Conservation (phyloP, 768 basidiomycete genomes). For the Tylopilus vinaceipallidus region DNA sequence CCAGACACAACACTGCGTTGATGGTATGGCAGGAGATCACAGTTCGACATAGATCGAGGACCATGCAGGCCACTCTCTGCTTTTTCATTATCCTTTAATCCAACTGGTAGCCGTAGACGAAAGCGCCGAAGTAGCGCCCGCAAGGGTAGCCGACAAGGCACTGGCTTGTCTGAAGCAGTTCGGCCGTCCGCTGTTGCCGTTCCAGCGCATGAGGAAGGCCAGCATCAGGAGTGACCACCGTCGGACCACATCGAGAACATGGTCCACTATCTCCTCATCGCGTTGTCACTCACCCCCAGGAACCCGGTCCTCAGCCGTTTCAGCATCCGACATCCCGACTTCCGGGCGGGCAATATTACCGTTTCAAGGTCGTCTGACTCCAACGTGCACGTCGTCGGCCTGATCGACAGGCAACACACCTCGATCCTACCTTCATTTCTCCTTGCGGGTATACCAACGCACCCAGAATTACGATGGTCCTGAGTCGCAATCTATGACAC, state of each 20-base stretch:
- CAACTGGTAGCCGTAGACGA: neutral
- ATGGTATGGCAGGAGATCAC: neutral
- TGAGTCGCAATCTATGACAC: neutral
- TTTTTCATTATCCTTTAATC: constrained; percentile 3
- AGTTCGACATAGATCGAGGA: neutral
- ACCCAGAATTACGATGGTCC: neutral
- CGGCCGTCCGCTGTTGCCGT: constrained; percentile 1
- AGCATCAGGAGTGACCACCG: neutral
- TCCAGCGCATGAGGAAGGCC: constrained; percentile 1
- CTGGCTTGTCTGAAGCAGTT: neutral
- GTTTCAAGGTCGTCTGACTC: constrained; percentile 47
- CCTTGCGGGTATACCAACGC: constrained; percentile 31
- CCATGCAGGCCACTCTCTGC: neutral
- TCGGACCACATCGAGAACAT: constrained; percentile 6
- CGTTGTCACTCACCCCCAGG: constrained; percentile 29
- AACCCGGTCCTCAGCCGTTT: constrained; percentile 40
- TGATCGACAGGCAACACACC: constrained; percentile 57
- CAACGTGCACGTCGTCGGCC: constrained; percentile 37
- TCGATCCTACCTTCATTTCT: constrained; percentile 53
- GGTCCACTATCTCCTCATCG: neutral
- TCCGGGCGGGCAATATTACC: constrained; percentile 46
- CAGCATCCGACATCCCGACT: constrained; percentile 47
- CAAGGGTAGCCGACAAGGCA: neutral
- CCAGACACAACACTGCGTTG: too few relatives aligned
- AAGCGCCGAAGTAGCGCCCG: neutral